These are phyloP conservation scores for Ogataea paraovalis DNA, from an alignment of 805 yeast species.

Conservation along the genomic window DNA sequence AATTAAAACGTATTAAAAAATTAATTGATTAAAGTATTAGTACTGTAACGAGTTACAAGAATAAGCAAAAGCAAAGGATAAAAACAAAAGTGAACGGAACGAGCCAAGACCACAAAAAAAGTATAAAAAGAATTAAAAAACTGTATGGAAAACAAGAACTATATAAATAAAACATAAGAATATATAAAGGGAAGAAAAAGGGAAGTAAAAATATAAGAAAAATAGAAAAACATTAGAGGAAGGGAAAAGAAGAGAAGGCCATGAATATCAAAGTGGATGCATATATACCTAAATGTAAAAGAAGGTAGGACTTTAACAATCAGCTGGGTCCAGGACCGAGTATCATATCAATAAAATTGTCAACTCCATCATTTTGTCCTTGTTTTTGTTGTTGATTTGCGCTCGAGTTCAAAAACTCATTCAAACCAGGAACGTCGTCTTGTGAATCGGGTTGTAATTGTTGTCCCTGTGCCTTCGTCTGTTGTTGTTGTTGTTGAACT, in stretches of 20 bases:
- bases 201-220: not conserved
- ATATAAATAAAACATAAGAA: not conserved
- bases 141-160: not conserved
- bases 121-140: not conserved
- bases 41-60: too few species aligned
- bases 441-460: not conserved
- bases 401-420: not conserved
- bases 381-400: not conserved
- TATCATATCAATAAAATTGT: not conserved
- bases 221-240: not conserved
- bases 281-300: too few species aligned
- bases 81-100: not conserved
- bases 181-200: not conserved
- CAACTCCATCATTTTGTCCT: not conserved
- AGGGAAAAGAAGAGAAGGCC: not conserved
- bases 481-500: not conserved
- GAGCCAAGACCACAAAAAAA: not conserved
- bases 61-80: not conserved
- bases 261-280: too few species aligned
- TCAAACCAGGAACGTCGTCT: not conserved
- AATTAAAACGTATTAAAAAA: too few species aligned
- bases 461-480: not conserved
- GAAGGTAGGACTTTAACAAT: not conserved
- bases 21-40: too few species aligned
- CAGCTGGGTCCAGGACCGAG: not conserved